Evolutionary conservation across 2,329 filamentous ascomycete genomes (phyloP).

Genomic region (Dactylella cylindrospora): DNA sequence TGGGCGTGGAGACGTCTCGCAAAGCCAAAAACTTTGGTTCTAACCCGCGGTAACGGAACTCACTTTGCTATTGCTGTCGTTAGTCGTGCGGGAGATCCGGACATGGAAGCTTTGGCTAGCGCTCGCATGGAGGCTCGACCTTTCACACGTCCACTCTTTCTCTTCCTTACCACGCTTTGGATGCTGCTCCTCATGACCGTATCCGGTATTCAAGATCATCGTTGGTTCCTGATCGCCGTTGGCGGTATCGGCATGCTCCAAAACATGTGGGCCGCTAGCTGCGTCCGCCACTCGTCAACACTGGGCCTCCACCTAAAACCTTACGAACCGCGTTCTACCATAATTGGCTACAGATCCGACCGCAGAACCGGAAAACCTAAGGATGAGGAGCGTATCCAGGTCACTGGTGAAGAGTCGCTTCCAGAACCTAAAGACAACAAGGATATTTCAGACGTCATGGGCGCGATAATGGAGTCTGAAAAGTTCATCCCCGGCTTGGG

Average conservation of each 20-base stretch:
- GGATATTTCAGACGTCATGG: constrained; percentile 51
- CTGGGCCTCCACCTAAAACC: constrained; percentile 50
- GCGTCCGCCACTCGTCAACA: constrained; percentile 48
- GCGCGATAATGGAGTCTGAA: constrained; percentile 50
- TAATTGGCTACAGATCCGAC: constrained; percentile 42
- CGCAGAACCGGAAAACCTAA: constrained; percentile 19
- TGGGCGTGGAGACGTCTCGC: constrained; percentile 52
- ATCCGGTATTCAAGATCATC: constrained; percentile 51
- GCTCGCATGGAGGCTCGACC: constrained; percentile 41
- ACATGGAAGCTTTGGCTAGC: constrained; percentile 55
- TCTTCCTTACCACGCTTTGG: constrained; percentile 52
- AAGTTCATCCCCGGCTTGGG: constrained; percentile 50
- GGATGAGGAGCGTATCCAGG: constrained; percentile 6
- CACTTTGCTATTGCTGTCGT: constrained; percentile 54
- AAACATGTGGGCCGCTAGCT: constrained; percentile 52
- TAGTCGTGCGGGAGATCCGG: constrained; percentile 50
- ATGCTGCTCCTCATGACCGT: constrained; percentile 54
- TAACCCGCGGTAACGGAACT: constrained; percentile 54
- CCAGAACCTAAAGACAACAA: constrained; percentile 47
- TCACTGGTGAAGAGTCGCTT: constrained; percentile 21
- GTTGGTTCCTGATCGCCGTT: constrained; percentile 54
- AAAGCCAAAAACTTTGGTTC: constrained; percentile 49
- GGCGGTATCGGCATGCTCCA: constrained; percentile 54
- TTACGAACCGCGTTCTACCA: constrained; percentile 31
- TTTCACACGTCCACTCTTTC: constrained; percentile 40